phyloP scores from a whole-genome alignment of 192 early-diverging fungal species.

The Backusella liffmaniae region DNA sequence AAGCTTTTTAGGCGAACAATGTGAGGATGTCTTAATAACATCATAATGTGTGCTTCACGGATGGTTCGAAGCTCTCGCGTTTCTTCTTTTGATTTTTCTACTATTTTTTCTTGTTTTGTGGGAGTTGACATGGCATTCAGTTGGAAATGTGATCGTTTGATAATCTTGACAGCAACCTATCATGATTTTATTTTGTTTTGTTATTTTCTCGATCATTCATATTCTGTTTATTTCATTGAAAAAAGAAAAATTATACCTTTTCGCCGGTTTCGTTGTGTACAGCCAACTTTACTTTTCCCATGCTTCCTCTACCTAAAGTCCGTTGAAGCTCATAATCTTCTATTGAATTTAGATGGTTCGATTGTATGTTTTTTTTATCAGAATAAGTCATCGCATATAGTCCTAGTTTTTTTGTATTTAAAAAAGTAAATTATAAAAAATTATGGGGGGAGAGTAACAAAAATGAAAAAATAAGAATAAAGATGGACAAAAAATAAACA shows the following conservation, averaged over 20 bases:
- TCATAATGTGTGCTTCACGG: conserved; percentile 70
- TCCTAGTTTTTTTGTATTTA: background rate
- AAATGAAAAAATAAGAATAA: background rate
- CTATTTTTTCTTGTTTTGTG: conserved; percentile 19
- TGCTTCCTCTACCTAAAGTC: conserved; percentile 91
- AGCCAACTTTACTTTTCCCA: conserved; percentile 97
- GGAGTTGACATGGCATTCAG: conserved; percentile 11
- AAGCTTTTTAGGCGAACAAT: conserved; percentile 80
- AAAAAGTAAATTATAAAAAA: background rate
- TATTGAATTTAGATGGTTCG: background rate
- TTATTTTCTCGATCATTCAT: background rate
- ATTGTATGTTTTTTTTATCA: background rate
- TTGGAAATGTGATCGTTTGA: conserved; percentile 36
- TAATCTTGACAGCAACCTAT: conserved; percentile 66
- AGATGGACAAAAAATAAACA: background rate
- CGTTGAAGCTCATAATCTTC: conserved; percentile 45
- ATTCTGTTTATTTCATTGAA: background rate
- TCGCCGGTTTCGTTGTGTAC: conserved; percentile 62
- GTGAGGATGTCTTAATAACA: conserved; percentile 79
- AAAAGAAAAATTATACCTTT: conserved; percentile 53
- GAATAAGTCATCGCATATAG: background rate
- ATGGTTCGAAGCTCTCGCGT: conserved; percentile 65
- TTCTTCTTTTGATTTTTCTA: conserved; percentile 39
- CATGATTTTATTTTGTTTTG: background rate
- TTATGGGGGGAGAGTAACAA: background rate